Conservation (phyloP, 805 yeast genomes). For the Maudiozyma serrabonitensis region DNA sequence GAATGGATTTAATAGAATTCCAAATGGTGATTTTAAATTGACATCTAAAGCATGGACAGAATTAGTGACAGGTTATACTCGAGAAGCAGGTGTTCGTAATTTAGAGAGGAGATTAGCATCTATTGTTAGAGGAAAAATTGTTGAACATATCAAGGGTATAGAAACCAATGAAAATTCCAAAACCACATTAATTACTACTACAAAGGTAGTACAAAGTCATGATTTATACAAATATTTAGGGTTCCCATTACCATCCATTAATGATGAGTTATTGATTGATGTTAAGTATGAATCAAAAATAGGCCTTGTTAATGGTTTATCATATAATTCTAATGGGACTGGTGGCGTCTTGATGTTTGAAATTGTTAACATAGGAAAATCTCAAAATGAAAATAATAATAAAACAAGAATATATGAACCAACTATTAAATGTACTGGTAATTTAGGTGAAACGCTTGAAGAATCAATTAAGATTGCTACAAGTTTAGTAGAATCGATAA, state of each 20-base stretch:
- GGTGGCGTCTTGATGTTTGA: slow-evolving; percentile 78
- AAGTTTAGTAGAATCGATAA: slow-evolving; percentile 77
- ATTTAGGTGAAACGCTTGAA: slow-evolving; percentile 91
- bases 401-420: slow-evolving; percentile 27
- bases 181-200: neutral
- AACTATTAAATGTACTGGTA: slow-evolving; percentile 71
- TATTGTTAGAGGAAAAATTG: slow-evolving; percentile 84
- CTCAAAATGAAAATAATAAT: slow-evolving; percentile 10
- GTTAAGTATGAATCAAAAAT: slow-evolving; percentile 42
- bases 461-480: slow-evolving; percentile 86
- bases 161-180: slow-evolving; percentile 7
- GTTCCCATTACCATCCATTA: slow-evolving; percentile 39
- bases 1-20: slow-evolving; percentile 66
- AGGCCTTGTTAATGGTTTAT: slow-evolving; percentile 81
- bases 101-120: slow-evolving; percentile 79
- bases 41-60: slow-evolving; percentile 54
- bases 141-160: slow-evolving; percentile 56
- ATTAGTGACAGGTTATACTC: slow-evolving; percentile 75
- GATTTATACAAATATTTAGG: slow-evolving; percentile 58
- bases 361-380: slow-evolving; percentile 50
- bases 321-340: slow-evolving; percentile 78
- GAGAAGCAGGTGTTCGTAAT: slow-evolving; percentile 94
- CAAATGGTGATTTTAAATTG: slow-evolving; percentile 49
- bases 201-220: neutral
- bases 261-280: slow-evolving; percentile 34